phyloP scores from a whole-genome alignment of 83 land plant species.

The Picea mariana region DNA sequence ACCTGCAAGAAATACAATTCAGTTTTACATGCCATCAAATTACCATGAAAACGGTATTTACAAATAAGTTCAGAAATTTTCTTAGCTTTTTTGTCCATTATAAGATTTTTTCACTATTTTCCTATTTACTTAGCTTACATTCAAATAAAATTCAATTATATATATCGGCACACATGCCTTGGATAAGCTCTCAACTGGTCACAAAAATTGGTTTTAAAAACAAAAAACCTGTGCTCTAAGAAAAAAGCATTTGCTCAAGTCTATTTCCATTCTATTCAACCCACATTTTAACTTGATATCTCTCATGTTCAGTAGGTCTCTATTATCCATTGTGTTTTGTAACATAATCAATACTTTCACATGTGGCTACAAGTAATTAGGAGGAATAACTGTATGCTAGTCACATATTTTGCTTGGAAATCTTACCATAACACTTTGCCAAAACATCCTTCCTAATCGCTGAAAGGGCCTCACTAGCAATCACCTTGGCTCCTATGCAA shows the following conservation, averaged over 20 bases:
- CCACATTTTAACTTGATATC: not conserved
- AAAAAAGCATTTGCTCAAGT: not conserved
- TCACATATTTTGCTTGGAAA: slow-evolving; percentile 1
- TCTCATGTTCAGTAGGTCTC: not conserved
- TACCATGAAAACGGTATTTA: not conserved
- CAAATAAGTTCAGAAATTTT: too few species aligned
- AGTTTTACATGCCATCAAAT: not conserved
- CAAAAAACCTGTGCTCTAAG: not conserved
- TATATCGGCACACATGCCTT: not conserved
- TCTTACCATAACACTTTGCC: slow-evolving; percentile 93
- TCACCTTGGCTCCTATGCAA: slow-evolving; percentile 84
- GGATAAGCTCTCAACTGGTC: not conserved
- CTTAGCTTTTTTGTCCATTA: too few species aligned
- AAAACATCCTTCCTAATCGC: slow-evolving; percentile 96
- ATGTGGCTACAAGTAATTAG: not conserved
- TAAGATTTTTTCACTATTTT: not conserved
- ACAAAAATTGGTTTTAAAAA: not conserved
- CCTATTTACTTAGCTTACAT: not conserved
- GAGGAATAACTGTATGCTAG: not conserved
- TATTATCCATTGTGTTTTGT: not conserved
- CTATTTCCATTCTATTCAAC: not conserved
- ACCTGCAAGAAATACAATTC: slow-evolving; percentile 43
- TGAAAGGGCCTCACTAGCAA: slow-evolving; percentile 92
- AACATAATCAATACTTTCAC: not conserved
- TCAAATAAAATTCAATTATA: not conserved